These are phyloP conservation scores for Aciculoconidium aculeatum DNA, from an alignment of 805 yeast species.

Conservation along the genomic window DNA sequence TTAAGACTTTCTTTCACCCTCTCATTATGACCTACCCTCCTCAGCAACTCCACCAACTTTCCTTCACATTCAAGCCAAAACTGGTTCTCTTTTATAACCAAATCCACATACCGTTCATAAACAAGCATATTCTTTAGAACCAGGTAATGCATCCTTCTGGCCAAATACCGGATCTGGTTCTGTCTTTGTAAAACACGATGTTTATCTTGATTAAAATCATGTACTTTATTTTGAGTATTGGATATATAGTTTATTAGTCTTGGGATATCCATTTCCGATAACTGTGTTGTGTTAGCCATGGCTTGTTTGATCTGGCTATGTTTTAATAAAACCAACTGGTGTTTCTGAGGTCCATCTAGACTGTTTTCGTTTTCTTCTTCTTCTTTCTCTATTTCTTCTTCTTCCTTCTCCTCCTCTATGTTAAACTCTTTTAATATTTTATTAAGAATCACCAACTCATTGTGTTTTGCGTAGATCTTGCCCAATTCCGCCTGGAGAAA, in stretches of 20 bases:
- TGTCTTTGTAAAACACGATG: slow-evolving; percentile 5
- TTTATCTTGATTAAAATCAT: slow-evolving; percentile 11
- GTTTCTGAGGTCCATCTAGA: too few species aligned
- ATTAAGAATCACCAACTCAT: slow-evolving; percentile 16
- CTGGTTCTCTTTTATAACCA: slow-evolving; percentile 18
- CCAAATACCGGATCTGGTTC: slow-evolving; percentile 11
- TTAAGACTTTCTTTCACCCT: slow-evolving; percentile 1
- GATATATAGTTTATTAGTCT: slow-evolving; percentile 14
- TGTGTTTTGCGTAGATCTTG: slow-evolving; percentile 11
- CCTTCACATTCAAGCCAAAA: slow-evolving; percentile 23
- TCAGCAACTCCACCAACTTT: slow-evolving; percentile 6
- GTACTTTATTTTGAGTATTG: slow-evolving; percentile 12
- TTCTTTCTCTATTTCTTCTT: background rate
- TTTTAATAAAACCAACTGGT: slow-evolving; percentile 17
- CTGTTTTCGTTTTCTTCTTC: slow-evolving; percentile 1
- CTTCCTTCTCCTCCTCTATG: slow-evolving; percentile 1
- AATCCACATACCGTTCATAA: slow-evolving; percentile 19
- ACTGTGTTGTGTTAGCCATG: slow-evolving; percentile 14
- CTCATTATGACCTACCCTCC: slow-evolving; percentile 1
- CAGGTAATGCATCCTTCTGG: slow-evolving; percentile 15
- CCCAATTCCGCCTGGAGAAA: slow-evolving; percentile 9
- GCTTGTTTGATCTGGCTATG: slow-evolving; percentile 17
- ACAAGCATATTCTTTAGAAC: slow-evolving; percentile 25
- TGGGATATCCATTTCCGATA: slow-evolving; percentile 19
- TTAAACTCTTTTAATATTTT: slow-evolving; percentile 12